These are phyloP conservation scores for Choricystis sp. DNA, from an alignment of 139 green algal genomes.

Conservation along the genomic window DNA sequence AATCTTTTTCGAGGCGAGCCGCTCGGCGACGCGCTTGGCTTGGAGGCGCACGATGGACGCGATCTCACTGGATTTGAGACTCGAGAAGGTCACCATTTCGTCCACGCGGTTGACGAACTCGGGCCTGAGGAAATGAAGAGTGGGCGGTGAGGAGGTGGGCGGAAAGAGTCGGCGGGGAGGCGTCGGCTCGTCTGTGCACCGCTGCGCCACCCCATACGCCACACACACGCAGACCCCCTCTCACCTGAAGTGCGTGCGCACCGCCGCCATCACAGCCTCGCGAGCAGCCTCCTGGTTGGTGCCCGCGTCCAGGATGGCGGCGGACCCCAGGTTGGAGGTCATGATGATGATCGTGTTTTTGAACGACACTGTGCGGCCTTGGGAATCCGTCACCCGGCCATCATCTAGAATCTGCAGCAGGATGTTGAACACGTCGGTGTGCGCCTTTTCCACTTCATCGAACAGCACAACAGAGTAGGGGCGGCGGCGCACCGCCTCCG, in stretches of 20 bases:
- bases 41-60: slow-evolving; percentile 57
- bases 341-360: slow-evolving; percentile 47
- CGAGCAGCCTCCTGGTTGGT: slow-evolving; percentile 13
- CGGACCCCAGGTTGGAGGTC: slow-evolving; percentile 75
- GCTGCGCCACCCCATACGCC: too few species aligned
- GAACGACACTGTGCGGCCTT: slow-evolving; percentile 78
- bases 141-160: too few species aligned
- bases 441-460: slow-evolving; percentile 65
- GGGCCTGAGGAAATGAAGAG: slow-evolving; percentile 54
- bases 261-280: slow-evolving; percentile 19
- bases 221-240: too few species aligned
- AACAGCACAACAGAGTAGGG: slow-evolving; percentile 37
- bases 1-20: slow-evolving; percentile 80
- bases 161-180: too few species aligned
- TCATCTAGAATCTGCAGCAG: slow-evolving; percentile 74
- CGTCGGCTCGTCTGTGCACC: too few species aligned
- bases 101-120: slow-evolving; percentile 97
- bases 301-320: slow-evolving; percentile 45
- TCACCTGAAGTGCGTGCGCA: not conserved
- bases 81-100: slow-evolving; percentile 93
- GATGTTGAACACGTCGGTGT: slow-evolving; percentile 76
- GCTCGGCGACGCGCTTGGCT: slow-evolving; percentile 38
- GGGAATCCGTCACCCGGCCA: slow-evolving; percentile 60
- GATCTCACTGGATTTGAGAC: slow-evolving; percentile 62
- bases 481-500: slow-evolving; percentile 56